Conservation (phyloP, 2,329 filamentous ascomycete genomes). For the Fusarium ambrosium region DNA sequence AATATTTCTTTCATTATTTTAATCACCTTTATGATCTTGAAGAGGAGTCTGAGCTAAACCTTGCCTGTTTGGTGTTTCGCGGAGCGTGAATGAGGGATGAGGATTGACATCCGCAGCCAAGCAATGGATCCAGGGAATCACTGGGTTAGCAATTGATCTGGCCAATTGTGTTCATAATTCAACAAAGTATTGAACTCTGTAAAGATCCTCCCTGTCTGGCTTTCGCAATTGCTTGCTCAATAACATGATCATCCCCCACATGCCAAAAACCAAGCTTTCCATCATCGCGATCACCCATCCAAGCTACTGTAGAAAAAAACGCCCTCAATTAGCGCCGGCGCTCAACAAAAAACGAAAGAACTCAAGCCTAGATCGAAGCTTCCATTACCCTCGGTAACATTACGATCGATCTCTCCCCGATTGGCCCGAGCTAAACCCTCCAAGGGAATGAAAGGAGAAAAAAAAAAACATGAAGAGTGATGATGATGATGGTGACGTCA, state of each 20-base stretch:
- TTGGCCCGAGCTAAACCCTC: conserved; percentile 16
- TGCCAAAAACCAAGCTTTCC: conserved; percentile 6
- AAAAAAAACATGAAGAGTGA: not conserved
- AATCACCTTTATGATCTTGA: not conserved
- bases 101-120: not conserved
- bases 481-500: conserved; percentile 42
- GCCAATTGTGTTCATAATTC: not conserved
- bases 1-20: not conserved
- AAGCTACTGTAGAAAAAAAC: not conserved
- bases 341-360: not conserved
- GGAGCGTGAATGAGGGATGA: not conserved
- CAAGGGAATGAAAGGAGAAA: conserved; percentile 17
- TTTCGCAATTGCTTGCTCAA: not conserved
- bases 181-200: not conserved
- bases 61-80: not conserved
- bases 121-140: not conserved
- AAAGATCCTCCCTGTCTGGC: not conserved
- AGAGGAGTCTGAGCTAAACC: not conserved
- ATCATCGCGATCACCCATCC: not conserved
- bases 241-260: conserved; percentile 9
- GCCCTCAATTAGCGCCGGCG: conserved; percentile 1
- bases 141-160: not conserved
- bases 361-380: not conserved
- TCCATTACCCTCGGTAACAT: conserved; percentile 26
- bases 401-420: conserved; percentile 6